Percentiles rank a stretch among this genome's conserved stretches.
These are phyloP conservation scores for Colletotrichum shisoi DNA, from an alignment of 2,329 filamentous ascomycete species.

Conservation along the genomic window DNA sequence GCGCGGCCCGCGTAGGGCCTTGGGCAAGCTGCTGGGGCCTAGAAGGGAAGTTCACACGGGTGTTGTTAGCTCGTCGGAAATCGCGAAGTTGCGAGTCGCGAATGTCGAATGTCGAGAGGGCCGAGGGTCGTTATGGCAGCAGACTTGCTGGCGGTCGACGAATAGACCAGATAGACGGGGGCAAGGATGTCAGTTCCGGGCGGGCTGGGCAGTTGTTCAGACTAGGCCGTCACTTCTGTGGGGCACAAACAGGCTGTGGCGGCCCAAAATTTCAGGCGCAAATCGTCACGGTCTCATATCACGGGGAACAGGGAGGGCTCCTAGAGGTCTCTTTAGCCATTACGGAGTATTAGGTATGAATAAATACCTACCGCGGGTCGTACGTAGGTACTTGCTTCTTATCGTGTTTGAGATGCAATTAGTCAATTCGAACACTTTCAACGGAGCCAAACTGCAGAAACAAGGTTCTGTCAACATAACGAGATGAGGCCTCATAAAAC, in stretches of 20 bases:
- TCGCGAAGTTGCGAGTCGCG: slow-evolving; percentile 25
- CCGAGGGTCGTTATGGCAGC: slow-evolving; percentile 9
- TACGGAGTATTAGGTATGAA: too few relatives aligned
- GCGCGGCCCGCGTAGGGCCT: slow-evolving; percentile 39
- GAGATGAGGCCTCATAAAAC: too few relatives aligned
- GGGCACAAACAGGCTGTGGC: slow-evolving; percentile 2
- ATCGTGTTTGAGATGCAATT: neutral
- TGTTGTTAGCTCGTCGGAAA: slow-evolving; percentile 25
- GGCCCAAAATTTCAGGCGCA: slow-evolving; percentile 35
- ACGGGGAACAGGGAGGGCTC: neutral
- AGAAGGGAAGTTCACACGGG: neutral
- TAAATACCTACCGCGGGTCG: too few relatives aligned
- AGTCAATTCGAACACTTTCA: neutral
- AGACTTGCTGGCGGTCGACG: slow-evolving; percentile 16
- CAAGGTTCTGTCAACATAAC: neutral
- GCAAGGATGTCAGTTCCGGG: slow-evolving; percentile 30
- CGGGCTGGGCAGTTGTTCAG: slow-evolving; percentile 27
- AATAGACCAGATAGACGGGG: slow-evolving; percentile 37
- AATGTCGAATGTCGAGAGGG: neutral
- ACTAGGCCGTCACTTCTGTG: slow-evolving; percentile 19
- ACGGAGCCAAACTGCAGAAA: neutral
- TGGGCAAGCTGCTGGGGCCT: slow-evolving; percentile 23
- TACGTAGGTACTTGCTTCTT: too few relatives aligned
- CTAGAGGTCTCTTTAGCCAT: slow-evolving; percentile 5
- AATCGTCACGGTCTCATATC: neutral